Conservation (phyloP, 306 rosid species). For the Bauhinia variegata region DNA sequence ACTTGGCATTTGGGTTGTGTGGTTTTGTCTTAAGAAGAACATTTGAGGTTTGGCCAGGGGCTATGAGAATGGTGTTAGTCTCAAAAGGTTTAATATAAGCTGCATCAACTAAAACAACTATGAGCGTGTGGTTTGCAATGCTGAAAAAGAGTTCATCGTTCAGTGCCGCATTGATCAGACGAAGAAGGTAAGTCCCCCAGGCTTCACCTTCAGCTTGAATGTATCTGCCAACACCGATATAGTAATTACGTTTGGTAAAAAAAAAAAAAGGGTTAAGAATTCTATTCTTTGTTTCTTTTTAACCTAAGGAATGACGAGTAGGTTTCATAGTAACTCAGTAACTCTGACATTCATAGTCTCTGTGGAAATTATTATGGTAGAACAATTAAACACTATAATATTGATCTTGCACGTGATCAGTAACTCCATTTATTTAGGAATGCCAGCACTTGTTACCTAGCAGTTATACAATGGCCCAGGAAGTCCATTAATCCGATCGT, state of each 20-base stretch:
- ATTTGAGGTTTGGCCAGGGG: slow-evolving; percentile 75
- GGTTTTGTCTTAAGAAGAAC: slow-evolving; percentile 61
- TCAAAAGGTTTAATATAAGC: slow-evolving; percentile 64
- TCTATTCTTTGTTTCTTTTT: no score
- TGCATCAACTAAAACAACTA: slow-evolving; percentile 62
- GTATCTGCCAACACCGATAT: slow-evolving; percentile 41
- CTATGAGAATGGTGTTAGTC: slow-evolving; percentile 49
- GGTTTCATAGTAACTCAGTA: no score
- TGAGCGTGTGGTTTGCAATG: slow-evolving; percentile 69
- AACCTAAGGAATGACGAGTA: not conserved
- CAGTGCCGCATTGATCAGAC: slow-evolving; percentile 70
- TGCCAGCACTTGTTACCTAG: slow-evolving; percentile 45
- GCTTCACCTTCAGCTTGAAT: slow-evolving; percentile 61
- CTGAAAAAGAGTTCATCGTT: slow-evolving; percentile 69
- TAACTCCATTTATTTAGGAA: no score
- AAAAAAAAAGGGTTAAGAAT: no score
- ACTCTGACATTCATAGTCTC: no score
- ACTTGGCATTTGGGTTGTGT: slow-evolving; percentile 56
- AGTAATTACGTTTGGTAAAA: no score
- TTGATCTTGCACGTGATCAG: no score
- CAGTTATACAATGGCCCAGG: slow-evolving; percentile 68
- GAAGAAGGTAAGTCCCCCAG: slow-evolving; percentile 62
- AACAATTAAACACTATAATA: no score
- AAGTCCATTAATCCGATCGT: slow-evolving; percentile 68
- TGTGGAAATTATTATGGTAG: no score